Evolutionary conservation across 768 basidiomycete genomes (phyloP), one percentile per base, ranked within the genome.

Genomic region (Mycena chlorophos): DNA sequence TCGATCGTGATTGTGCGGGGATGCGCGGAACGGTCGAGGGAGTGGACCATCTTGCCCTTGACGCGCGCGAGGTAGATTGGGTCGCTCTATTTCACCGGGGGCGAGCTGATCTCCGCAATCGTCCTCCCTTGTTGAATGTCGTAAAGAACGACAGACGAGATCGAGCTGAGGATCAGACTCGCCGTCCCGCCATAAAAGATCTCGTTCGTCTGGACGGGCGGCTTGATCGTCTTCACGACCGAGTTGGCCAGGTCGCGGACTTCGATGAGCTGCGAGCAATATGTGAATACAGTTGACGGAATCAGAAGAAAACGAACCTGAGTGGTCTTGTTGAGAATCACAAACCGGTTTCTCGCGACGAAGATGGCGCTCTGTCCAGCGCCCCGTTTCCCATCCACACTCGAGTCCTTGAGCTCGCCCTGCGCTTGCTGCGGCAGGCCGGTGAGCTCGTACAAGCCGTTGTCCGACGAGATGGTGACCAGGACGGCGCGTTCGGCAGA

Each of bases 181-280:
- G 94, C 94, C 2, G 97, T 98, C 43, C 96, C 97, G 51, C 97
- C 97, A 58, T 97, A 98, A 76, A 98, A 99, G 64, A 99, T 93
- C 66, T 99, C 97, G 69, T 90, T 98, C 19, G 94, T 95, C 68
- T 94, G 90, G 2, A 94, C 86, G 4, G 97, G 96, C 1, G 91
- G 86, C 73, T 97, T 96, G 78, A 98, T 91, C 25, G 86, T 86
- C 75, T 98, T 98, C 51, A 97, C 94, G 13, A 96, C 85, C 1
- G 91, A 84, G 71, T 97, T 97, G 3, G 91, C 86, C 17, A 98
- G 76, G 69, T 99, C 97, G 48, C 92, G 87, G 63, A 98, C 94
- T 74, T 98, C 94, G 66, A 99, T 95, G 62, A 89, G 80, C 91
- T 94, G 68, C n/a, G n/a, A n/a, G n/a, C 30, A 43, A 45, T 16